Conservation (phyloP, 106 monocot species). For the Agapanthus africanus region DNA sequence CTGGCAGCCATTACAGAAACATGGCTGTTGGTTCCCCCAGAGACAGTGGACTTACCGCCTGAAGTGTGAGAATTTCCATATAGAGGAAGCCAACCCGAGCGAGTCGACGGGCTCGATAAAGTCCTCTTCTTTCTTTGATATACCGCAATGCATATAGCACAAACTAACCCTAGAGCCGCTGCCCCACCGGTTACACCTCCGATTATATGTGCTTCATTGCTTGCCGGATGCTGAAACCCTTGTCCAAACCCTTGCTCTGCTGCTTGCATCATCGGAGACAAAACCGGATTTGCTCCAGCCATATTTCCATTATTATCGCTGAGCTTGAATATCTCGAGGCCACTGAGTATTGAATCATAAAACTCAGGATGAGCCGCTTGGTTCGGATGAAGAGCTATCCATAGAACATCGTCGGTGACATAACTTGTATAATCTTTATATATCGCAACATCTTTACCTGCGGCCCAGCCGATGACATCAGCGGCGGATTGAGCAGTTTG, state of each 20-base stretch:
- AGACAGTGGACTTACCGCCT: slow-evolving; percentile 15
- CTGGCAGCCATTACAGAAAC: slow-evolving; percentile 34
- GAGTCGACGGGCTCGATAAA: slow-evolving; percentile 9
- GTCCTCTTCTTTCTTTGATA: slow-evolving; percentile 37
- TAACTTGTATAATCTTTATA: slow-evolving; percentile 66
- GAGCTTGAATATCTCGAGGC: slow-evolving; percentile 20
- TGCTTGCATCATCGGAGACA: slow-evolving; percentile 10
- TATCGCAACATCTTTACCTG: slow-evolving; percentile 33
- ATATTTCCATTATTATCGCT: slow-evolving; percentile 8
- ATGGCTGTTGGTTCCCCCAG: slow-evolving; percentile 42
- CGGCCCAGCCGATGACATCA: slow-evolving; percentile 65
- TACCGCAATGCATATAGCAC: slow-evolving; percentile 35
- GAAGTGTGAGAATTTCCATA: slow-evolving; percentile 43
- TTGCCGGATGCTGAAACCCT: neutral
- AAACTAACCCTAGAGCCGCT: slow-evolving; percentile 29
- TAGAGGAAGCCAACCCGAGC: slow-evolving; percentile 66
- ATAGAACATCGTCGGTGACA: slow-evolving; percentile 34
- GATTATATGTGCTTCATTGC: neutral
- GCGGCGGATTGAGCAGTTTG: slow-evolving; percentile 57
- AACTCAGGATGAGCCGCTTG: slow-evolving; percentile 12
- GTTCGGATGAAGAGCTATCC: slow-evolving; percentile 64
- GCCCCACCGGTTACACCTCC: slow-evolving; percentile 35
- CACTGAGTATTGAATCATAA: slow-evolving; percentile 16
- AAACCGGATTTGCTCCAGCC: slow-evolving; percentile 12
- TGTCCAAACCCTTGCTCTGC: neutral